Conservation (phyloP, 1,139 yeast species). For the Barnettozyma hawaiiensis region DNA sequence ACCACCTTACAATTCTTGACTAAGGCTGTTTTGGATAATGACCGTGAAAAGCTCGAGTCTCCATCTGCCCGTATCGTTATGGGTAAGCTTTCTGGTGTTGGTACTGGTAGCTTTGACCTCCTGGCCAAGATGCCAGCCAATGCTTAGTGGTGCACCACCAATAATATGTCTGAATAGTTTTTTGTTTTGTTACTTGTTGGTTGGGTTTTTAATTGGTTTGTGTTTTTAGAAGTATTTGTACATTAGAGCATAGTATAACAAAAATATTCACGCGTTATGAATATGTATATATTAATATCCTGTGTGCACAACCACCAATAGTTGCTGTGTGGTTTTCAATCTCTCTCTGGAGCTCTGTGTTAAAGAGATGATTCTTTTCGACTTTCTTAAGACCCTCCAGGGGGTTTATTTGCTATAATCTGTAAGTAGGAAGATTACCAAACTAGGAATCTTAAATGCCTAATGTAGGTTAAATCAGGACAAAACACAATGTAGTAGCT, state of each 20-base stretch:
- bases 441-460: no score
- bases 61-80: slow-evolving; percentile 95
- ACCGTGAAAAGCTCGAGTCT: slow-evolving; percentile 78
- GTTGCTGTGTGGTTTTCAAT: no score
- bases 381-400: no score
- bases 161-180: background rate
- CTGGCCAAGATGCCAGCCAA: slow-evolving; percentile 55
- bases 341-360: no score
- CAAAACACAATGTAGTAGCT: no score
- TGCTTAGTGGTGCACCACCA: slow-evolving; percentile 8
- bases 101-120: slow-evolving; percentile 94
- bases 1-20: slow-evolving; percentile 97
- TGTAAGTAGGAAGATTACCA: no score
- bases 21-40: slow-evolving; percentile 91
- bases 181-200: background rate
- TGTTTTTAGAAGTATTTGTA: slow-evolving; percentile 1
- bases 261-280: no score
- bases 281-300: no score
- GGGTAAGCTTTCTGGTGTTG: slow-evolving; percentile 88
- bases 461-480: no score
- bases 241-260: slow-evolving; percentile 1
- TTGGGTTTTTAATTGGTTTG: slow-evolving; percentile 1
- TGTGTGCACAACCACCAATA: no score
- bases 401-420: no score
- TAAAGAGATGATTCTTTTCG: no score